Evolutionary conservation across 306 rosid genomes (phyloP).

Genomic region (Prunus dulcis): DNA sequence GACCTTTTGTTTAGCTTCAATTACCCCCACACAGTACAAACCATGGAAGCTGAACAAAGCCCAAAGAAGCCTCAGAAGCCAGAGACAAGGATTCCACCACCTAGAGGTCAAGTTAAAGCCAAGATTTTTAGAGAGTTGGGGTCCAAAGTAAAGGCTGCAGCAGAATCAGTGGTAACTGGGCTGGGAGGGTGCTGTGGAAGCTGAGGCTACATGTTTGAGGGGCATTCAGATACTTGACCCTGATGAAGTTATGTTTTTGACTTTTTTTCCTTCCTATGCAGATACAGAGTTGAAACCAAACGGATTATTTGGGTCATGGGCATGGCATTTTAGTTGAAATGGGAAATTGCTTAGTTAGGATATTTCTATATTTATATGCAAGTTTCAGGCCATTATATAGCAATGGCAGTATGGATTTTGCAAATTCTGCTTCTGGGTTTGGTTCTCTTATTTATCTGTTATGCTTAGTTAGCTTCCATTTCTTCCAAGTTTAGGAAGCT

Average conservation of each 20-base stretch:
- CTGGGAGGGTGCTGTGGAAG: slow-evolving; percentile 4
- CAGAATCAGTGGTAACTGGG: not conserved
- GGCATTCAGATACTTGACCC: not conserved
- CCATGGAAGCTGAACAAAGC: slow-evolving; percentile 7
- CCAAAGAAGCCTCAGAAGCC: slow-evolving; percentile 8
- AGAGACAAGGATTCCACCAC: slow-evolving; percentile 23
- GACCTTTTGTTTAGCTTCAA: not conserved
- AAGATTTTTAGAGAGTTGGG: not conserved
- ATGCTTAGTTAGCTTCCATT: not conserved
- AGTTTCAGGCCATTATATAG: not conserved
- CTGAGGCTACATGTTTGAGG: not conserved
- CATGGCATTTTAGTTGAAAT: not conserved
- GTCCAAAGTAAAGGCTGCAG: not conserved
- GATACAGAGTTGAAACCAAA: not conserved
- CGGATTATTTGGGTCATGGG: not conserved
- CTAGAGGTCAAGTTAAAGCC: slow-evolving; percentile 24
- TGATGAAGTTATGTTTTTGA: too few relatives aligned
- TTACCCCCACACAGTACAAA: not conserved
- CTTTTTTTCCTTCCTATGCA: too few relatives aligned
- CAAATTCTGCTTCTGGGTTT: not conserved
- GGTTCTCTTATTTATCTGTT: not conserved
- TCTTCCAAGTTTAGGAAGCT: too few relatives aligned
- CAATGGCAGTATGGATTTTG: not conserved
- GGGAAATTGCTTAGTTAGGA: not conserved
- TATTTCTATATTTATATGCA: not conserved